phyloP scores from a whole-genome alignment of 1,284 basidiomycete genomes.

The Malassezia arunalokei region DNA sequence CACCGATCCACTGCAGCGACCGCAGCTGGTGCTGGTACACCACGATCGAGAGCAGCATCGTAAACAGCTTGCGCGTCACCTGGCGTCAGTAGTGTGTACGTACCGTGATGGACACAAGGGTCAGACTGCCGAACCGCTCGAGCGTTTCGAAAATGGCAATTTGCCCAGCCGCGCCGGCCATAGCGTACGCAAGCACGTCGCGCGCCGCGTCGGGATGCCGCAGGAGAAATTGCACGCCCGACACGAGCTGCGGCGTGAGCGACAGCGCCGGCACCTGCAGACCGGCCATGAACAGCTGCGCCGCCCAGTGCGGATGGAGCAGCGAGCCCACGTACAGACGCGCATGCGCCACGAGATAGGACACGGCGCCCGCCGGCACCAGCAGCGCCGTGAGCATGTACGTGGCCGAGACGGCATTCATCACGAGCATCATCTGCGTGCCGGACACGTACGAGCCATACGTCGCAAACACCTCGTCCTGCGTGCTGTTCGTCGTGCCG shows the following conservation, averaged over 20 bases:
- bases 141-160: constrained; percentile 97
- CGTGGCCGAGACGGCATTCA: constrained; percentile 59
- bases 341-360: background rate
- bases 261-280: background rate
- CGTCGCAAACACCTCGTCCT: constrained; percentile 86
- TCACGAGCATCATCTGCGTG: constrained; percentile 99
- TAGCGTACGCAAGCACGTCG: constrained; percentile 71
- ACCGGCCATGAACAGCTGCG: constrained; percentile 1
- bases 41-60: constrained; percentile 88
- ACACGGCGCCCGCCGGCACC: constrained; percentile 53
- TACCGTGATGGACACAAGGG: constrained; percentile 49
- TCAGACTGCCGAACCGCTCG: constrained; percentile 85
- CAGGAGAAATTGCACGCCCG: constrained; percentile 54
- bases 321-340: background rate
- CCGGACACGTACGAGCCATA: constrained; percentile 57
- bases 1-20: constrained; percentile 76
- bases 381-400: constrained; percentile 43
- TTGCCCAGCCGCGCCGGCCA: constrained; percentile 85
- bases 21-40: constrained; percentile 81
- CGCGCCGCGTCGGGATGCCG: constrained; percentile 65
- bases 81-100: constrained; percentile 1
- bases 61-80: constrained; percentile 93
- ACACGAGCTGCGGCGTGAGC: constrained; percentile 50
- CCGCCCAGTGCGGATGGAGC: constrained; percentile 15
- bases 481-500: constrained; percentile 90